Base-by-base conservation (phyloP, 2,329 filamentous ascomycete genomes). In the Paecilomyces formosus region DNA sequence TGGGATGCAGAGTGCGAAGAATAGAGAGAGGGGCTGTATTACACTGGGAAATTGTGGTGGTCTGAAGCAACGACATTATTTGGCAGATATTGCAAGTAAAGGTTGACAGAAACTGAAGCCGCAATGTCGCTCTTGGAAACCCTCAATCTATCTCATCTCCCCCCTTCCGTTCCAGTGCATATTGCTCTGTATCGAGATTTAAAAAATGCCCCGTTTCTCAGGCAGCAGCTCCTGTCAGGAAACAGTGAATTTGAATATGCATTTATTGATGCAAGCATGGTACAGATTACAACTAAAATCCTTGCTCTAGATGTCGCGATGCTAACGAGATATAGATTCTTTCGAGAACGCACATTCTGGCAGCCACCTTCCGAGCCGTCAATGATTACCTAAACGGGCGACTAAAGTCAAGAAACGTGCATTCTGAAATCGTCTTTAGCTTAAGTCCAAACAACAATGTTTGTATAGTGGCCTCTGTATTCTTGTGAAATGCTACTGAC, bases 201-300 rank as follows among this genome's bases (percentile, higher is more conserved):
- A 58, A 72, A 82, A 61, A 99, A 99, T 72, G 83, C 91, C 11
- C 75, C 83, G 0, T 92, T 88, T 68, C 80, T 99, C 51, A 88
- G 92, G 56, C 81, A 87, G 65, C 92, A 97, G 76, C 84, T 99
- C 4, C 80, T 97, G n/a, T 82, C 85, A 5, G 89, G 90, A 56
- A 96, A 97, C 70, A 70, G 84, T 11, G 87, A 88, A 8, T 97
- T 92, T 67, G 92, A 97, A 74, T 97, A 97, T 79, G 92, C 92
- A 33, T 89, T 99, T 64, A 83, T 99, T 53, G 93, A 99, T 76
- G 92, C 92, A 21, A 85, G 84, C 53, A 84, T 89, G 72, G 88
- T 92, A 80, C 61, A 81, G 75, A 62, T 26, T 2, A 50, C 33
- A 26, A 13, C 39, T 7, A 15, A 15, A 26, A 22, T 21, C 50